Evolutionary conservation across 2,329 filamentous ascomycete species (phyloP).

Genomic region (Ophiostoma piceae): DNA sequence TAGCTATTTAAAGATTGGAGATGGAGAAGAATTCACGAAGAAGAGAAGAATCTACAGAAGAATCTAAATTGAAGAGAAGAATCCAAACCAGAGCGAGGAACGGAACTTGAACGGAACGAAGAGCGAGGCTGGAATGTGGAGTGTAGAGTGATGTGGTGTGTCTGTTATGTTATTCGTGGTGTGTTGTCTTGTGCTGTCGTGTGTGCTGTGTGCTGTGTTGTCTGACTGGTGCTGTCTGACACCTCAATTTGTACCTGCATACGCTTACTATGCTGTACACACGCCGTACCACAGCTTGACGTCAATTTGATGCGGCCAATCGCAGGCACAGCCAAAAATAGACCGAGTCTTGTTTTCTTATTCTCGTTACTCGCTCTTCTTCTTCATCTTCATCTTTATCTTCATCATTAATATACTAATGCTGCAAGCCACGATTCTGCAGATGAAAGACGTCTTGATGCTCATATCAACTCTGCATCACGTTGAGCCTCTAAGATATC

Average conservation of each 20-base stretch:
- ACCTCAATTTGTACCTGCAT: not conserved
- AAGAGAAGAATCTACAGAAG: not conserved
- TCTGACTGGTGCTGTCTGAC: not conserved
- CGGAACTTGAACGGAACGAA: not conserved
- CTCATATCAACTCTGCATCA: no score
- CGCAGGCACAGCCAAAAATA: not conserved
- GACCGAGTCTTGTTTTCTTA: not conserved
- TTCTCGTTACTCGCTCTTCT: not conserved
- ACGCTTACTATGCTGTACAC: not conserved
- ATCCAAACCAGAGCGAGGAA: not conserved
- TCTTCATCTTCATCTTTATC: not conserved
- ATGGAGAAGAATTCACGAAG: not conserved
- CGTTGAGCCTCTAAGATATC: no score
- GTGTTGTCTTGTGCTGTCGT: not conserved
- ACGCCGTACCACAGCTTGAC: not conserved
- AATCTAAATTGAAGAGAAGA: no score
- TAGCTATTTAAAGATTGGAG: not conserved
- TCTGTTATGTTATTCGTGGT: not conserved
- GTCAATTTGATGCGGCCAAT: not conserved
- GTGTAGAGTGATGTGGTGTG: not conserved
- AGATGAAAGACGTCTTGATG: not conserved
- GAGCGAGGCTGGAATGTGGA: conserved; percentile 1
- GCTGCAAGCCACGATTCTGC: not conserved
- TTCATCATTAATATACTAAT: not conserved
- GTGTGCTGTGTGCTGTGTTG: not conserved